Percentiles rank a stretch among this genome's conserved stretches.
phyloP scores from a whole-genome alignment of 1,139 yeast species.

The Sugiyamaella grinbergsii region DNA sequence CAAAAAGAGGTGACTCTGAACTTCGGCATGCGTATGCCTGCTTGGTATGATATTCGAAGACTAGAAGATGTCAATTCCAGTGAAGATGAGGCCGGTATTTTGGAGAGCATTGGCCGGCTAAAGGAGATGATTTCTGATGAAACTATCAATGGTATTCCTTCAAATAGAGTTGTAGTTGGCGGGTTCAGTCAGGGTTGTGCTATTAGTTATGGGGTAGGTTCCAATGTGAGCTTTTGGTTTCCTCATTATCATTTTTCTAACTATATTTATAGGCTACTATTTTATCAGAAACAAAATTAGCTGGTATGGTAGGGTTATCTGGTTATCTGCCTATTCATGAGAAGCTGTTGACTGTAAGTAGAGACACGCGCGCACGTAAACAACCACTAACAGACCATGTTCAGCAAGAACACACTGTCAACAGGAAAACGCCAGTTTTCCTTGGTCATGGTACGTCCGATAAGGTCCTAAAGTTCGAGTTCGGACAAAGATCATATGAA shows the following conservation, averaged over 20 bases:
- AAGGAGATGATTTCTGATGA: conserved; percentile 59
- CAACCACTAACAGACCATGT: conserved; percentile 1
- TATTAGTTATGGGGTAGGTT: conserved; percentile 56
- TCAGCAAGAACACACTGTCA: conserved; percentile 42
- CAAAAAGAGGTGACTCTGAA: conserved; percentile 65
- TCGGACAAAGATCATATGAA: conserved; percentile 52
- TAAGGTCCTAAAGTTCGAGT: conserved; percentile 56
- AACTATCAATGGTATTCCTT: conserved; percentile 56
- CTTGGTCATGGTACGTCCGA: conserved; percentile 88
- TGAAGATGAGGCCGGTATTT: conserved; percentile 67
- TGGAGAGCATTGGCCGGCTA: conserved; percentile 56
- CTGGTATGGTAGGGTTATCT: conserved; percentile 75
- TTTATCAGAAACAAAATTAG: conserved; percentile 59
- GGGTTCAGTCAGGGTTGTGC: conserved; percentile 98
- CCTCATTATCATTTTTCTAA: no score
- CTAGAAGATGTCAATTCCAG: conserved; percentile 51
- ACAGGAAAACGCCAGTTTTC: conserved; percentile 72
- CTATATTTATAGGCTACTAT: conserved; percentile 28
- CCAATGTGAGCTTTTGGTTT: no score
- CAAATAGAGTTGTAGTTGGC: conserved; percentile 77
- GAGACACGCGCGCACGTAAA: neutral
- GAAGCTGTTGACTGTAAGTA: conserved; percentile 41
- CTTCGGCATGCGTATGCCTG: conserved; percentile 70
- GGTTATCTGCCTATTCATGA: conserved; percentile 70
- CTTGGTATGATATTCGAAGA: conserved; percentile 81